phyloP scores from a whole-genome alignment of 1,284 basidiomycete genomes.

The Rhodotorula sp. region DNA sequence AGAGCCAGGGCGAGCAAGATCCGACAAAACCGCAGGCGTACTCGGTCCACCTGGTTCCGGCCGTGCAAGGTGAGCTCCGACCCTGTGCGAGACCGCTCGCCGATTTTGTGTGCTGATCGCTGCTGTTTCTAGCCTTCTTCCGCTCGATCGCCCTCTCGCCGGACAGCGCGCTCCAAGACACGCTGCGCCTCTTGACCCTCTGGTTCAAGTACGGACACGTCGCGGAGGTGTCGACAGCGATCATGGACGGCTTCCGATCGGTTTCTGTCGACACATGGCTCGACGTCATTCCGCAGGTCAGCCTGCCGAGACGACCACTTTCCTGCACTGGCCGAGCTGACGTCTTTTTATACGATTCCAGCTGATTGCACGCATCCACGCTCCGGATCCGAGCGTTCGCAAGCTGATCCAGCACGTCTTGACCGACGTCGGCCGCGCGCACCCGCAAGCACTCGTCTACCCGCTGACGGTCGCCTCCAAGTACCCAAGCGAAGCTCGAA shows the following conservation, averaged over 20 bases:
- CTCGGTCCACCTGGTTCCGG: constrained; percentile 79
- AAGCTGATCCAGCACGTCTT: constrained; percentile 86
- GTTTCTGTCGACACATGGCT: constrained; percentile 98
- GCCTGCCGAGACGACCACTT: constrained; percentile 17
- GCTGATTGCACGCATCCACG: constrained; percentile 98
- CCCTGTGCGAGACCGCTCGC: not conserved
- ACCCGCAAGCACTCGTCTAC: constrained; percentile 97
- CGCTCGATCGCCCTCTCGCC: constrained; percentile 87
- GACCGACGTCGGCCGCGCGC: constrained; percentile 89
- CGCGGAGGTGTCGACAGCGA: constrained; percentile 84
- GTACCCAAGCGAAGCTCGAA: constrained; percentile 80
- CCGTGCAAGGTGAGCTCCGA: constrained; percentile 71
- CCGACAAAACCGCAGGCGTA: constrained; percentile 67
- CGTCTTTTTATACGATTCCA: constrained; percentile 47
- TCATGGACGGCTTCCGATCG: constrained; percentile 80
- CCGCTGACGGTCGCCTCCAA: constrained; percentile 96
- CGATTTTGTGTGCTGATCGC: not conserved
- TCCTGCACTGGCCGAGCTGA: not conserved
- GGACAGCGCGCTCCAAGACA: constrained; percentile 92
- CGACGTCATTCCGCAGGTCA: constrained; percentile 93
- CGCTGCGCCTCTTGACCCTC: constrained; percentile 83
- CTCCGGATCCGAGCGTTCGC: constrained; percentile 81
- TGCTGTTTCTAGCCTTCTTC: constrained; percentile 72
- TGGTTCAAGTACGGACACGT: constrained; percentile 99
- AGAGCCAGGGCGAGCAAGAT: constrained; percentile 61